These are phyloP conservation scores for Epichloe hybrida DNA, from an alignment of 2,329 filamentous ascomycete species.

Conservation along the genomic window DNA sequence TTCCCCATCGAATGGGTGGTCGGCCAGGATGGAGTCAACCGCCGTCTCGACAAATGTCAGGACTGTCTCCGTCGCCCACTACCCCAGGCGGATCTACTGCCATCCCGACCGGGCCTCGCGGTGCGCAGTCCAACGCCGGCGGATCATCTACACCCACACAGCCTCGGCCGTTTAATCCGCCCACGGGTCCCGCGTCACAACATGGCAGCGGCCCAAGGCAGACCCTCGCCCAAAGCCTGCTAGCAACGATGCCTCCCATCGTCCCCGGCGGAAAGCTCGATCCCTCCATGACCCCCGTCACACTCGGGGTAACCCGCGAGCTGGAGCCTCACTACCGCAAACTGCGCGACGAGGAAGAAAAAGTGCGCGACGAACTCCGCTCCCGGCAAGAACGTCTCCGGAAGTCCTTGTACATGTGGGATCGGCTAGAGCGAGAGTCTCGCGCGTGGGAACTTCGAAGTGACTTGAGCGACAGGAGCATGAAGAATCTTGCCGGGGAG, in stretches of 20 bases:
- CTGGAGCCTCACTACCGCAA: conserved; percentile 40
- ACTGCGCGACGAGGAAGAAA: conserved; percentile 45
- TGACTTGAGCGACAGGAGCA: conserved; percentile 41
- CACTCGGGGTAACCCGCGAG: conserved; percentile 36
- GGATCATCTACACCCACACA: conserved; percentile 28
- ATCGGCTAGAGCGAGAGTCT: conserved; percentile 40
- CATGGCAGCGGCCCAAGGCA: conserved; percentile 24
- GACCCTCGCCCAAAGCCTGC: conserved; percentile 37
- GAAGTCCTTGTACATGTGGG: conserved; percentile 38
- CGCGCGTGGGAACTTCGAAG: conserved; percentile 40
- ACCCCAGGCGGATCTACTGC: conserved; percentile 24
- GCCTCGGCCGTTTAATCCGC: conserved; percentile 39
- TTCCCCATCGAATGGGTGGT: conserved; percentile 29
- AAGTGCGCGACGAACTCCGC: conserved; percentile 38
- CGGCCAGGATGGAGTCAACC: conserved; percentile 31
- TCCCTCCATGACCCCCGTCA: conserved; percentile 28
- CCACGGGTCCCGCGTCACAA: conserved; percentile 38
- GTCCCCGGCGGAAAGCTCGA: conserved; percentile 43
- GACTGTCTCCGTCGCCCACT: conserved; percentile 25
- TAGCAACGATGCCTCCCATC: conserved; percentile 36
- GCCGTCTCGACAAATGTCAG: conserved; percentile 19
- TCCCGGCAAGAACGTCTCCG: conserved; percentile 40
- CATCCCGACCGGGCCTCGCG: conserved; percentile 37
- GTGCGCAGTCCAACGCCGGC: conserved; percentile 16
- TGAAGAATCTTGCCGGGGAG: conserved; percentile 44